Percentiles rank a stretch among this genome's conserved stretches.
These are phyloP conservation scores for Telopea speciosissima DNA, from an alignment of 177 flowering plant genomes.

Conservation along the genomic window DNA sequence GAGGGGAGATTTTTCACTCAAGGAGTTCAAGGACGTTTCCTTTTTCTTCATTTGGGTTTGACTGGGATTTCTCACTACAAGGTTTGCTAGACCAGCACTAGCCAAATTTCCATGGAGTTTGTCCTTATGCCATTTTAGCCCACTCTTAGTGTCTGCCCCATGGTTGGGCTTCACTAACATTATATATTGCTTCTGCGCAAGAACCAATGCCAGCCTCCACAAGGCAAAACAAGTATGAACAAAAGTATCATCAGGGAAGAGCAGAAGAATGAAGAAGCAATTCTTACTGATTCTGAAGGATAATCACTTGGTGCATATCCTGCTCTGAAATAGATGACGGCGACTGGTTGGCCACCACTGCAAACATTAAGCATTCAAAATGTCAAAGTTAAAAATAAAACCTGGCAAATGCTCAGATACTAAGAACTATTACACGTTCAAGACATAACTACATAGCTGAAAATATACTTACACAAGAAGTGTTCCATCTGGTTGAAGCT, in stretches of 20 bases:
- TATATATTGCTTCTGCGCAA: neutral
- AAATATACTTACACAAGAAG: neutral
- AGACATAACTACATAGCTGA: neutral
- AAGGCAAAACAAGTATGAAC: neutral
- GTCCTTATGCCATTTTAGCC: neutral
- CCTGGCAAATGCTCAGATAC: neutral
- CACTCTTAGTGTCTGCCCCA: neutral
- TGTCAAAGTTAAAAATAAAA: neutral
- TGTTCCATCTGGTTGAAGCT: constrained; percentile 1
- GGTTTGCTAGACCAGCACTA: neutral
- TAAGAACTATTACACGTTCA: neutral
- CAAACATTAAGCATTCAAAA: neutral
- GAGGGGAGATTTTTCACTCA: neutral
- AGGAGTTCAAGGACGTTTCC: neutral
- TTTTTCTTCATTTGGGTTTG: neutral
- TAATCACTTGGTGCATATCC: constrained; percentile 1
- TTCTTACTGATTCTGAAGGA: constrained; percentile 3
- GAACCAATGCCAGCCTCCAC: neutral
- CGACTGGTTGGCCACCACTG: neutral
- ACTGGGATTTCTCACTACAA: neutral
- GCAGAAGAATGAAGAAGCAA: neutral
- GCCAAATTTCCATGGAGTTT: neutral
- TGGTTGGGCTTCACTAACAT: neutral
- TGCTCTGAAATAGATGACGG: constrained; percentile 2
- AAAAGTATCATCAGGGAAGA: neutral